Conservation (phyloP, 345 rosid species). For the Cochlearia excelsa region DNA sequence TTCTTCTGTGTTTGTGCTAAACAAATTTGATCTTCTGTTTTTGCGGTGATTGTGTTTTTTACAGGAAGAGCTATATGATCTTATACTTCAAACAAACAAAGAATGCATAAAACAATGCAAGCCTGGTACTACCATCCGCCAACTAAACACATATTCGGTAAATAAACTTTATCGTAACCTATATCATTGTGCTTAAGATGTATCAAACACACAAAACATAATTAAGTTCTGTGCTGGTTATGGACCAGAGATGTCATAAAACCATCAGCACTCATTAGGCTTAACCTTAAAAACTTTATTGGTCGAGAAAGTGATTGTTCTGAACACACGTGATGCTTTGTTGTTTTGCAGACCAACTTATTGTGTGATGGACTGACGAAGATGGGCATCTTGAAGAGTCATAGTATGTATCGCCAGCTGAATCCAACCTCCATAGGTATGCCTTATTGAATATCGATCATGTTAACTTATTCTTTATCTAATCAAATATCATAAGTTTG, state of each 20-base stretch:
- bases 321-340: conserved; percentile 21
- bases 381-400: conserved; percentile 65
- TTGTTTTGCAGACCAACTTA: conserved; percentile 58
- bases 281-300: neutral
- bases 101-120: conserved; percentile 70
- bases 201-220: neutral
- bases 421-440: conserved; percentile 96
- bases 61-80: conserved; percentile 86
- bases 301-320: conserved; percentile 9
- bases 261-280: conserved; percentile 2
- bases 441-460: conserved; percentile 17
- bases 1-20: neutral
- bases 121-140: conserved; percentile 70
- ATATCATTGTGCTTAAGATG: conserved; percentile 14
- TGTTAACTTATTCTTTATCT: neutral
- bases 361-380: conserved; percentile 68
- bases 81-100: conserved; percentile 80
- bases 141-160: conserved; percentile 79
- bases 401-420: conserved; percentile 53
- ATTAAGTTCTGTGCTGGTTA: neutral
- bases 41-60: conserved; percentile 5
- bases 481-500: neutral
- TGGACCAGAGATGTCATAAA: conserved; percentile 8
- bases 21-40: neutral
- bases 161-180: conserved; percentile 16